Conservation (phyloP, 345 rosid species). For the Eutrema japonicum region DNA sequence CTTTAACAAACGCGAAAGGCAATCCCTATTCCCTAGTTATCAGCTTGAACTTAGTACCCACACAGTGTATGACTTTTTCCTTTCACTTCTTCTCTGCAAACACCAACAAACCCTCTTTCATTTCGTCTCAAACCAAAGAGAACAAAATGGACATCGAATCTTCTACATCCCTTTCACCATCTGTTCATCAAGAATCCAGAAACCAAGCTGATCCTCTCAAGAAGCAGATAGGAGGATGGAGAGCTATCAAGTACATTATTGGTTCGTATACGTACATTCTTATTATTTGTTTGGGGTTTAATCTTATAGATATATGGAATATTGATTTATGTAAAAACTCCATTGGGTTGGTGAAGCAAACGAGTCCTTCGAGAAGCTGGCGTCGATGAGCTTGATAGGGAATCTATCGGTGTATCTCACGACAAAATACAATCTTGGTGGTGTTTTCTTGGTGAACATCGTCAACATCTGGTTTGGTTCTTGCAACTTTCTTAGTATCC, state of each 20-base stretch:
- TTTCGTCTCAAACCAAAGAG: constrained; percentile 5
- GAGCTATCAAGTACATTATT: constrained; percentile 52
- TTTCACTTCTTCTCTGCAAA: constrained; percentile 19
- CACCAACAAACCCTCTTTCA: constrained; percentile 6
- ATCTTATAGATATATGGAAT: background rate
- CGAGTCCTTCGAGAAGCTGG: constrained; percentile 75
- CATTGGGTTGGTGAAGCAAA: constrained; percentile 49
- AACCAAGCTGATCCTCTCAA: constrained; percentile 2
- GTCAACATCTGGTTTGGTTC: constrained; percentile 63
- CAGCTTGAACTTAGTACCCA: constrained; percentile 30
- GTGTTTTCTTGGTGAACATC: constrained; percentile 59
- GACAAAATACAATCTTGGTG: constrained; percentile 59
- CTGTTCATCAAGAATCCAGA: constrained; percentile 23
- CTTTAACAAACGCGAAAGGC: constrained; percentile 21
- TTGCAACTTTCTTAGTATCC: constrained; percentile 57
- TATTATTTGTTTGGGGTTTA: background rate
- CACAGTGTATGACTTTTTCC: constrained; percentile 31
- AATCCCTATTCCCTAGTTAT: constrained; percentile 37
- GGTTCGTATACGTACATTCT: constrained; percentile 38
- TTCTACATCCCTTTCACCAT: constrained; percentile 17
- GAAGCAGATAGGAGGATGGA: constrained; percentile 52
- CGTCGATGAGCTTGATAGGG: constrained; percentile 68
- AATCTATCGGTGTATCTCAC: constrained; percentile 60
- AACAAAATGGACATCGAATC: constrained; percentile 34
- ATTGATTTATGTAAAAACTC: background rate